Evolutionary conservation across 306 rosid species (phyloP).

Genomic region (Malus asiatica): DNA sequence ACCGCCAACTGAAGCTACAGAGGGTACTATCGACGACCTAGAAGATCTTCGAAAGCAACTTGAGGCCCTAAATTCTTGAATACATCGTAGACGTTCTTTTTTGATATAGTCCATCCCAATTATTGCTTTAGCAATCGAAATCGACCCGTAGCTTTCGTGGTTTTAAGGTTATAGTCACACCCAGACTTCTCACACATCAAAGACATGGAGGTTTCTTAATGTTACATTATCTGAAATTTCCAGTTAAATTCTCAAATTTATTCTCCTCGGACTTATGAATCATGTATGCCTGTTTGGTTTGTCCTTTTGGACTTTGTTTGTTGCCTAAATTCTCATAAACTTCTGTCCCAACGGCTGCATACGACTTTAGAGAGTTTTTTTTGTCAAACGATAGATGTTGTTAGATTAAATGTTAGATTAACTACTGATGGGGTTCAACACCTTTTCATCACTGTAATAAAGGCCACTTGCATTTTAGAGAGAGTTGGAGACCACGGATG

Average conservation of each 20-base stretch:
- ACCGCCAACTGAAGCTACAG: slow-evolving; percentile 23
- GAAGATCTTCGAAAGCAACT: slow-evolving; percentile 76
- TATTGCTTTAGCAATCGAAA: not conserved
- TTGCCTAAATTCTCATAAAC: too few relatives aligned
- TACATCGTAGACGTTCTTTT: not conserved
- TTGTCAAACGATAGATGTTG: too few relatives aligned
- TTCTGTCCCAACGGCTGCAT: too few relatives aligned
- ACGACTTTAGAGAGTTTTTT: too few relatives aligned
- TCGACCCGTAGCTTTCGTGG: not conserved
- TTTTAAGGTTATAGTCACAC: not conserved
- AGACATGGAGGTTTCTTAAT: not conserved
- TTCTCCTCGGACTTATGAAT: not conserved
- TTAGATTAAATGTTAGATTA: too few relatives aligned
- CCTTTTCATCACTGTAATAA: rapidly evolving
- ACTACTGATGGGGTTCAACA: too few relatives aligned
- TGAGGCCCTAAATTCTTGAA: slow-evolving; percentile 70
- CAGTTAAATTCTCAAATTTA: not conserved
- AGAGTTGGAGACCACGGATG: too few relatives aligned
- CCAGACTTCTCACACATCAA: not conserved
- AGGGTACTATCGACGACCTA: slow-evolving; percentile 52
- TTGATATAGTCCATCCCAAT: not conserved
- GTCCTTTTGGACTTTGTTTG: too few relatives aligned
- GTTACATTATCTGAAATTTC: not conserved
- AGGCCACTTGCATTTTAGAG: too few relatives aligned
- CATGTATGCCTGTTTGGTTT: too few relatives aligned